Conservation (phyloP, 2,329 filamentous ascomycete species). For the Botrytis squamosa region DNA sequence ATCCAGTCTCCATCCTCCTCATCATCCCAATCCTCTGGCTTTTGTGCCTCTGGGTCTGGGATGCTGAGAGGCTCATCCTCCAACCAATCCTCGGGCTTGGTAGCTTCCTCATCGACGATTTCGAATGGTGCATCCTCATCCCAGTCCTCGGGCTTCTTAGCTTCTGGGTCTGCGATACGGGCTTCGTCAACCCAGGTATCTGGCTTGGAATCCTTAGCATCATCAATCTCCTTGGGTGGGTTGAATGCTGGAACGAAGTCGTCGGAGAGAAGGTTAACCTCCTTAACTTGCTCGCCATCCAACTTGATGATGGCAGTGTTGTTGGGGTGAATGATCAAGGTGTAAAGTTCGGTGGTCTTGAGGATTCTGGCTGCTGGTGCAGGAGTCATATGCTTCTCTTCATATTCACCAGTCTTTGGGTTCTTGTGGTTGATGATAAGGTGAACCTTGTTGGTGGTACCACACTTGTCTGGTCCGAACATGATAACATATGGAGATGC, state of each 20-base stretch:
- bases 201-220: constrained; percentile 90
- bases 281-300: constrained; percentile 84
- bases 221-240: constrained; percentile 91
- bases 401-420: constrained; percentile 98
- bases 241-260: constrained; percentile 94
- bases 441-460: constrained; percentile 95
- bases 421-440: constrained; percentile 99
- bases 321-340: constrained; percentile 92
- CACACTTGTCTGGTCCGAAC: constrained; percentile 99
- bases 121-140: constrained; percentile 97
- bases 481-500: constrained; percentile 98
- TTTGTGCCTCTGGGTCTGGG: constrained; percentile 89
- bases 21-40: constrained; percentile 99
- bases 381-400: constrained; percentile 95
- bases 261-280: constrained; percentile 79
- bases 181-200: constrained; percentile 93
- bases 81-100: constrained; percentile 93
- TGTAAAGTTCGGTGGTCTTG: constrained; percentile 95
- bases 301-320: constrained; percentile 93
- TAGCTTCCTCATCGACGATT: constrained; percentile 90
- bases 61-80: constrained; percentile 80
- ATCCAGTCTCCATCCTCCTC: constrained; percentile 98
- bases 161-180: constrained; percentile 87
- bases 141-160: constrained; percentile 97
- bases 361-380: constrained; percentile 82